phyloP scores from a whole-genome alignment of 768 basidiomycete species.

The Boletus sp. region DNA sequence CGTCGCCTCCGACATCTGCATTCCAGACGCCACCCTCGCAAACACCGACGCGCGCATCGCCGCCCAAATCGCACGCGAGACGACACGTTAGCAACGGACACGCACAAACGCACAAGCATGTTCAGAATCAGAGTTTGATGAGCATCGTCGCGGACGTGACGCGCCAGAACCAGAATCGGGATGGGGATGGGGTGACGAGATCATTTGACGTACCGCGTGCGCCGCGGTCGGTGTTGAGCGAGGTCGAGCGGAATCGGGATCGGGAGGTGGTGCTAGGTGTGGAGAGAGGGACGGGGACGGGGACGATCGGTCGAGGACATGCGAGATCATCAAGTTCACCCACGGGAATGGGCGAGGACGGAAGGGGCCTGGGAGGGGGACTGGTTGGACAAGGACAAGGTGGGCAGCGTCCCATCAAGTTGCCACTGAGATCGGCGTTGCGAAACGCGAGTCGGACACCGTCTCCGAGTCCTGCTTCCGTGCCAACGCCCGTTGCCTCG shows the following conservation, averaged over 20 bases:
- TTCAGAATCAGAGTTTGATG: slow-evolving; percentile 48
- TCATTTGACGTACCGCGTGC: slow-evolving; percentile 29
- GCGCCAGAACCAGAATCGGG: slow-evolving; percentile 34
- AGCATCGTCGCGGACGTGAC: slow-evolving; percentile 66
- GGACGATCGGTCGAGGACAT: neutral
- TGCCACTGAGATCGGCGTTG: slow-evolving; percentile 63
- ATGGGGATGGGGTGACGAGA: neutral
- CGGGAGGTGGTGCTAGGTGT: neutral
- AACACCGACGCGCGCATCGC: neutral
- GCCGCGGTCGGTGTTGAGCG: slow-evolving; percentile 10
- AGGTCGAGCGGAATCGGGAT: neutral
- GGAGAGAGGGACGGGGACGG: neutral
- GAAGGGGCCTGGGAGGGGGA: neutral
- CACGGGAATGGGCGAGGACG: neutral
- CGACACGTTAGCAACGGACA: slow-evolving; percentile 14
- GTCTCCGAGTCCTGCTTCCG: slow-evolving; percentile 35
- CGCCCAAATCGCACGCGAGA: slow-evolving; percentile 6
- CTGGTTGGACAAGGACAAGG: neutral
- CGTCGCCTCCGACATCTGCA: neutral
- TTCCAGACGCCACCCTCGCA: neutral
- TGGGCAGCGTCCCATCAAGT: slow-evolving; percentile 35
- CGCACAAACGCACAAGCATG: slow-evolving; percentile 3
- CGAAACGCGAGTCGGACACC: slow-evolving; percentile 51
- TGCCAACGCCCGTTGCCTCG: neutral
- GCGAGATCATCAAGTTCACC: neutral